Percentiles rank a stretch among this genome's conserved stretches.
Evolutionary conservation across 441 rosid genomes (phyloP).

Genomic region (Erodium texanum): DNA sequence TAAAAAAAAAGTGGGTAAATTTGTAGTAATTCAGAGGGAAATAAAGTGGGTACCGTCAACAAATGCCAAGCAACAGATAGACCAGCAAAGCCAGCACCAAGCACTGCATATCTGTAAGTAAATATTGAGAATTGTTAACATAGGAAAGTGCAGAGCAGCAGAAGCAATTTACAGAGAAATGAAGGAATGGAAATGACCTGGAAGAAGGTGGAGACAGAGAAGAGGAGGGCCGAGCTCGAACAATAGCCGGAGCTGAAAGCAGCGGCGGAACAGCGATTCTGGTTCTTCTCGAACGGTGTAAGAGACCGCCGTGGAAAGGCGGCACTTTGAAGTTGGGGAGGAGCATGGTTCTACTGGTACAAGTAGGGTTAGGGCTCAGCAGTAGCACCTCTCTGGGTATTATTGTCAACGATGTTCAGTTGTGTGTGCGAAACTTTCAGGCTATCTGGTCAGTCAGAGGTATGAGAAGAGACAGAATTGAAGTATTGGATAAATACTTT

Average conservation of each 20-base stretch:
- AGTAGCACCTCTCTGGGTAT: neutral
- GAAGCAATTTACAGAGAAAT: neutral
- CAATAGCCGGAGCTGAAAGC: neutral
- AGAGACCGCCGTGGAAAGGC: neutral
- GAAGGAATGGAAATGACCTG: neutral
- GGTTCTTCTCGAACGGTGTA: neutral
- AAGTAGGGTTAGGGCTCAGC: slow-evolving; percentile 1
- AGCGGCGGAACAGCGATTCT: neutral
- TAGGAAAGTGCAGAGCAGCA: neutral
- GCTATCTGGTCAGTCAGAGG: neutral
- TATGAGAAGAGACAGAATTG: neutral
- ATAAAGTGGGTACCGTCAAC: slow-evolving; percentile 37
- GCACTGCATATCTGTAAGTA: slow-evolving; percentile 61
- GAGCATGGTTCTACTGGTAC: neutral
- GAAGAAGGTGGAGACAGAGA: neutral
- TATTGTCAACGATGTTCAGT: neutral
- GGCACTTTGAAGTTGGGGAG: neutral
- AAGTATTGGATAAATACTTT: neutral
- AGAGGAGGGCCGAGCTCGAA: neutral
- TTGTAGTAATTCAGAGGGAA: neutral
- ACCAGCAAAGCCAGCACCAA: slow-evolving; percentile 96
- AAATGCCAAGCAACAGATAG: slow-evolving; percentile 83
- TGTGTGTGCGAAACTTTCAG: no score
- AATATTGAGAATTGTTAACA: neutral
- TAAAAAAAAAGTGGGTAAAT: neutral